These are phyloP conservation scores for Camelina sativa DNA, from an alignment of 345 rosid species.

Conservation along the genomic window DNA sequence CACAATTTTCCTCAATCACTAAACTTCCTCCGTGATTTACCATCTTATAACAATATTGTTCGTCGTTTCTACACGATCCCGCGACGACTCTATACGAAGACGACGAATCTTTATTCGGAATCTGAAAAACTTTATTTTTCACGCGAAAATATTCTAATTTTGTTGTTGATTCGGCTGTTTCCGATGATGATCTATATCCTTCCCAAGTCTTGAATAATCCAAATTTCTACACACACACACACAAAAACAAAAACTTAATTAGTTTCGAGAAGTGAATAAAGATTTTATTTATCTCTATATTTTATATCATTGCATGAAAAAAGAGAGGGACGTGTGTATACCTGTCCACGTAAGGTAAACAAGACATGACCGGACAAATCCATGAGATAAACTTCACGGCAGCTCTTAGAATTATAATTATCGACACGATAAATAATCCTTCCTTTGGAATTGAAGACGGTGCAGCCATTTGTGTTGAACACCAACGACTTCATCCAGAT, in stretches of 20 bases:
- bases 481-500: constrained; percentile 77
- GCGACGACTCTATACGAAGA: constrained; percentile 41
- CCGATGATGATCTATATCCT: constrained; percentile 46
- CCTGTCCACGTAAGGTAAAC: constrained; percentile 62
- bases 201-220: constrained; percentile 54
- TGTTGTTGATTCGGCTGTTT: constrained; percentile 13
- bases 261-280: constrained; percentile 15
- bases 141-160: constrained; percentile 54
- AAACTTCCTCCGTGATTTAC: constrained; percentile 41
- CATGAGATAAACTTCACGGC: constrained; percentile 64
- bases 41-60: constrained; percentile 39
- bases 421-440: constrained; percentile 64
- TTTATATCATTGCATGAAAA: constrained; percentile 3
- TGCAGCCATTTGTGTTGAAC: constrained; percentile 61
- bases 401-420: constrained; percentile 54
- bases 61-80: constrained; percentile 43
- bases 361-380: constrained; percentile 54
- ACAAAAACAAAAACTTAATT: neutral
- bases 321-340: constrained; percentile 23
- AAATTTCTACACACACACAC: constrained; percentile 41
- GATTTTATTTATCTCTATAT: no score
- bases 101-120: constrained; percentile 37
- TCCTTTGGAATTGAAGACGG: constrained; percentile 61
- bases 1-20: constrained; percentile 50
- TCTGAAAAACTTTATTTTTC: constrained; percentile 37